Percentiles rank a stretch among this genome's conserved stretches.
Evolutionary conservation across 2,329 filamentous ascomycete genomes (phyloP).

Genomic region (Xylaria polymorpha): DNA sequence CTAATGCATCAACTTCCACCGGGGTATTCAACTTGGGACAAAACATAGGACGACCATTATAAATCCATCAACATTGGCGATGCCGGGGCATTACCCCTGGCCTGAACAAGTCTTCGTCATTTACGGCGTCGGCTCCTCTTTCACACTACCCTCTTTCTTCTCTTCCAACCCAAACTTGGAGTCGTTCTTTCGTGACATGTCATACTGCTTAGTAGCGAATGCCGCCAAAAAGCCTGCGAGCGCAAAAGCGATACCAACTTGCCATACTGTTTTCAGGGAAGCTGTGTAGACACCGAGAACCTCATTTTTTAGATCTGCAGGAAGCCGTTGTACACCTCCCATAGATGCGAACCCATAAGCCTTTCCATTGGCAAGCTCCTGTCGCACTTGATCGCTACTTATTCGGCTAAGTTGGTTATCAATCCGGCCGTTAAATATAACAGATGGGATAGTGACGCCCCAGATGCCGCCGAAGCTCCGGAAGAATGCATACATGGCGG

Average conservation of each 20-base stretch:
- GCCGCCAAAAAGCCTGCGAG: background rate
- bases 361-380: background rate
- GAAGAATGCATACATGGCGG: conserved; percentile 53
- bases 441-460: conserved; percentile 54
- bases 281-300: conserved; percentile 1
- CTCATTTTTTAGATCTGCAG: background rate
- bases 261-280: background rate
- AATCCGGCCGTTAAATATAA: conserved; percentile 49
- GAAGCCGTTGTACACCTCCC: background rate
- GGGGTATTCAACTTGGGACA: too few relatives aligned
- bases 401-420: background rate
- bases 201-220: background rate
- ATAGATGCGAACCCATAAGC: conserved; percentile 1
- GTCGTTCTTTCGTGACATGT: background rate
- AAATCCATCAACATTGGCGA: too few relatives aligned
- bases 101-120: too few relatives aligned
- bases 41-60: too few relatives aligned
- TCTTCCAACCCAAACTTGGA: background rate
- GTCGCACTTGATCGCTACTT: background rate
- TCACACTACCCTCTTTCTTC: background rate
- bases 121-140: background rate
- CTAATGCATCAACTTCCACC: too few relatives aligned
- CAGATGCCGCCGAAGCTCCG: conserved; percentile 55
- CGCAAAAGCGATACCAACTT: conserved; percentile 1
- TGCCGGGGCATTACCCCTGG: too few relatives aligned